Evolutionary conservation across 1,284 basidiomycete genomes (phyloP).

Genomic region (Ustilago curta): DNA sequence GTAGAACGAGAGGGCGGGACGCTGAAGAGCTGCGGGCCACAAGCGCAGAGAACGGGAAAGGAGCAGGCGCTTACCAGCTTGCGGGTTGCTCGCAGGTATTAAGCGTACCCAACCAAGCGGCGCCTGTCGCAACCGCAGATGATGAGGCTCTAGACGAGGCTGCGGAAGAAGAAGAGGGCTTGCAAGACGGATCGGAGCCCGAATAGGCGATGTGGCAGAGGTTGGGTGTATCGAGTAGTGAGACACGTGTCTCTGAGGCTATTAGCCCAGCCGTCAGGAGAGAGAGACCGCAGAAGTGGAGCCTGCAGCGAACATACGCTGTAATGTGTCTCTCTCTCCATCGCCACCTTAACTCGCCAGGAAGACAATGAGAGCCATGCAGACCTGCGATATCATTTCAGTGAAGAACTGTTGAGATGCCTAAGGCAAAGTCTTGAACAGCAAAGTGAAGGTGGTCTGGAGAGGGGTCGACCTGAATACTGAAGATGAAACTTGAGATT

Average conservation of each 20-base stretch:
- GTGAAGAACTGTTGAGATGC: too few relatives aligned
- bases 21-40: background rate
- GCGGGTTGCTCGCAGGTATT: background rate
- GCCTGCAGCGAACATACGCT: background rate
- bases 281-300: constrained; percentile 1
- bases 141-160: background rate
- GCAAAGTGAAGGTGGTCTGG: too few relatives aligned
- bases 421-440: too few relatives aligned
- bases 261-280: constrained; percentile 9
- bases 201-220: too few relatives aligned
- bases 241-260: constrained; percentile 30
- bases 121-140: background rate
- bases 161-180: background rate
- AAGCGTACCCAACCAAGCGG: background rate
- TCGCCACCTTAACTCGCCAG: too few relatives aligned
- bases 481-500: too few relatives aligned
- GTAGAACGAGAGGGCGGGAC: background rate
- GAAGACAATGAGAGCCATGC: too few relatives aligned
- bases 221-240: constrained; percentile 23
- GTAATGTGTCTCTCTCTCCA: too few relatives aligned
- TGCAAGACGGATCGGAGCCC: too few relatives aligned
- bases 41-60: background rate
- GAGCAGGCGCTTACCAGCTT: constrained; percentile 1
- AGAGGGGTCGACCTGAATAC: too few relatives aligned
- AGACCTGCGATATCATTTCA: too few relatives aligned